phyloP scores from a whole-genome alignment of 192 early-diverging fungal genomes.

The Umbelopsis isabellina region DNA sequence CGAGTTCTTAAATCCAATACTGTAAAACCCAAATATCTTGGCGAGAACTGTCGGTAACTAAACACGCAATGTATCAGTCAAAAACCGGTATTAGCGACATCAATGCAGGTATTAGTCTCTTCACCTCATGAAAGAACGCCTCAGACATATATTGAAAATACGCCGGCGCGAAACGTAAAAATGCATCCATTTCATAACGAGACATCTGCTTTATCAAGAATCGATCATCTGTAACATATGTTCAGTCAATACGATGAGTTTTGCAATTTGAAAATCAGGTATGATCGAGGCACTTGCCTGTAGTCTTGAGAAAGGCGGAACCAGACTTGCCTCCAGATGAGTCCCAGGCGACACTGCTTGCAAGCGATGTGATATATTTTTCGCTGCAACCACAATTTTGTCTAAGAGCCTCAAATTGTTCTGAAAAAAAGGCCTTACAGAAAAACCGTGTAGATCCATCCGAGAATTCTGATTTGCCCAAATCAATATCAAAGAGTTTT shows the following conservation, averaged over 20 bases:
- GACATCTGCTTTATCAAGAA: slow-evolving; percentile 91
- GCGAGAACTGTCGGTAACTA: slow-evolving; percentile 82
- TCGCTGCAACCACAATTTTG: slow-evolving; percentile 83
- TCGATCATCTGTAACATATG: slow-evolving; percentile 71
- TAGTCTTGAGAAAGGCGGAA: slow-evolving; percentile 86
- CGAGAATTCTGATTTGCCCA: slow-evolving; percentile 54
- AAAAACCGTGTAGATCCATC: slow-evolving; percentile 78
- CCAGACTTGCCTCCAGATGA: slow-evolving; percentile 91
- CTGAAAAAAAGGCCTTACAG: slow-evolving; percentile 91
- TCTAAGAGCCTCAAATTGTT: slow-evolving; percentile 91
- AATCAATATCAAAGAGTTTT: not conserved
- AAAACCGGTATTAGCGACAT: not conserved
- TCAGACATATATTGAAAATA: slow-evolving; percentile 89
- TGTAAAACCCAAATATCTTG: slow-evolving; percentile 93
- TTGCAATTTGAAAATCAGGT: not conserved
- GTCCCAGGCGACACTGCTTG: slow-evolving; percentile 83
- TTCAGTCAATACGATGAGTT: not conserved
- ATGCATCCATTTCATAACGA: slow-evolving; percentile 83
- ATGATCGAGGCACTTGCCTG: slow-evolving; percentile 43
- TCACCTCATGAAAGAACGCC: slow-evolving; percentile 77
- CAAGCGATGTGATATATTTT: slow-evolving; percentile 82
- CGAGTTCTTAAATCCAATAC: slow-evolving; percentile 84
- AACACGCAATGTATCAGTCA: not conserved
- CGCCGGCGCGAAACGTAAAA: slow-evolving; percentile 84
- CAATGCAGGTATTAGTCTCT: not conserved